Base-by-base conservation (phyloP, 768 basidiomycete genomes). In the Lactarius akahatsu region DNA sequence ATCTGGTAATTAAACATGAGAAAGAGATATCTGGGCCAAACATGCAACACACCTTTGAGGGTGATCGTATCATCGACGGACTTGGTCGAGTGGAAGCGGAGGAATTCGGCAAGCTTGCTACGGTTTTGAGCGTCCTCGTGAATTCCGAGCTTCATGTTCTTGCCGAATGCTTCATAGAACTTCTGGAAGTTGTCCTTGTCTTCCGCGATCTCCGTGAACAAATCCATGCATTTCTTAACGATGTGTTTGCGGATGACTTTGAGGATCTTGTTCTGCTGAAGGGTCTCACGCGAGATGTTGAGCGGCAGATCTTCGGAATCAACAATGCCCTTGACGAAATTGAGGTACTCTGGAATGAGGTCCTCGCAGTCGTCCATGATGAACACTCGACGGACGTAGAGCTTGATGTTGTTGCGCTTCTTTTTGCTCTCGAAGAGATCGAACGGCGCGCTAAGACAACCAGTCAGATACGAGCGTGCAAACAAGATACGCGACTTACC, bases 351-450 rank as follows among this genome's bases (percentile, higher is more conserved):
- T 72, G 96, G 96, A 76, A 96, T 98, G 76, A 97, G 83, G 75
- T 99, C 97, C 83, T 98, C 96, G 78, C 96, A 98, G 80, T 97
- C 96, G 80, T 99, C 97, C 94, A 97, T 98, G 86, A 99, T 98
- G 86, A 99, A 98, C 75, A 98, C 96, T 64, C 97, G 94, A 83
- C 97, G 94, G 73, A 99, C 97, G 77, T 98, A 99, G 77, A 99
- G 95, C 83, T 99, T 99, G 86, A 99, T 98, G 91, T 98, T 98
- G 87, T 98, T 98, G 75, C 96, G 93, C 88, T 98, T 98, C 92
- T 98, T 98, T 91, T 99, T 98, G 68, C 92, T 92, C 84, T 99
- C 97, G 82, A 99, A 99, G 77, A 99, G 90, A 76, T 99, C 97
- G 80, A 98, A 98, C 61, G 97, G 97, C 54, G 96, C 97, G 68